A percentile compares a stretch with the other conserved stretches of the same genome.
phyloP scores from a whole-genome alignment of 257 asterid species.

The Jaltomata sinuosa region DNA sequence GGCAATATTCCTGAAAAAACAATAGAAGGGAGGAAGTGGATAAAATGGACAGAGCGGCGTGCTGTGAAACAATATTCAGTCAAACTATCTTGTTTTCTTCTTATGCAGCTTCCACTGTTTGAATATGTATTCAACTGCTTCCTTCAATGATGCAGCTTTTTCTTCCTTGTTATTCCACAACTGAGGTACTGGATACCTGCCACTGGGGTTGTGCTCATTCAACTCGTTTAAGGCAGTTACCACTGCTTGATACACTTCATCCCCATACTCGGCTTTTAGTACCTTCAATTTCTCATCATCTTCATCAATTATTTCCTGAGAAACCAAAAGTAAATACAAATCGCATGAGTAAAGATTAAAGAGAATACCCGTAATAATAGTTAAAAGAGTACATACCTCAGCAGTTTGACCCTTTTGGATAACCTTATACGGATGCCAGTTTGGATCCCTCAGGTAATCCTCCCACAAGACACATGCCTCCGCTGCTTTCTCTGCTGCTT shows the following conservation, averaged over 20 bases:
- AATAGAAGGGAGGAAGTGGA: neutral
- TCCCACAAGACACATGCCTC: conserved; percentile 15
- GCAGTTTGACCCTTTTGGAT: neutral
- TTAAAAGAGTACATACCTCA: neutral
- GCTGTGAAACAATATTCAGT: neutral
- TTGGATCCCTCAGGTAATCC: conserved; percentile 6
- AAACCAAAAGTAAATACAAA: neutral
- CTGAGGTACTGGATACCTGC: conserved; percentile 8
- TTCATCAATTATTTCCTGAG: conserved; percentile 12
- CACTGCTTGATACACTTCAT: conserved; percentile 13
- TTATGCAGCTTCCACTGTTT: conserved; percentile 3
- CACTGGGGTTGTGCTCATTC: conserved; percentile 24
- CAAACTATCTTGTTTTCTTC: neutral
- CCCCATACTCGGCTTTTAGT: conserved; percentile 8
- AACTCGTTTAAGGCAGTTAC: conserved; percentile 13
- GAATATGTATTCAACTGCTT: conserved; percentile 1
- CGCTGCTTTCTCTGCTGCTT: conserved; percentile 2
- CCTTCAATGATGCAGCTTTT: conserved; percentile 10
- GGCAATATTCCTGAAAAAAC: neutral
- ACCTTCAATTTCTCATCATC: conserved; percentile 16
- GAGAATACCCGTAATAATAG: neutral
- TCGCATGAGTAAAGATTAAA: neutral
- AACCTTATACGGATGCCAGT: conserved; percentile 16
- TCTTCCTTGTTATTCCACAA: conserved; percentile 14
- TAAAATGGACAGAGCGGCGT: neutral